Evolutionary conservation across 2,329 filamentous ascomycete species (phyloP), one percentile per base, ranked within the genome.

Genomic region (Periconia digitata): DNA sequence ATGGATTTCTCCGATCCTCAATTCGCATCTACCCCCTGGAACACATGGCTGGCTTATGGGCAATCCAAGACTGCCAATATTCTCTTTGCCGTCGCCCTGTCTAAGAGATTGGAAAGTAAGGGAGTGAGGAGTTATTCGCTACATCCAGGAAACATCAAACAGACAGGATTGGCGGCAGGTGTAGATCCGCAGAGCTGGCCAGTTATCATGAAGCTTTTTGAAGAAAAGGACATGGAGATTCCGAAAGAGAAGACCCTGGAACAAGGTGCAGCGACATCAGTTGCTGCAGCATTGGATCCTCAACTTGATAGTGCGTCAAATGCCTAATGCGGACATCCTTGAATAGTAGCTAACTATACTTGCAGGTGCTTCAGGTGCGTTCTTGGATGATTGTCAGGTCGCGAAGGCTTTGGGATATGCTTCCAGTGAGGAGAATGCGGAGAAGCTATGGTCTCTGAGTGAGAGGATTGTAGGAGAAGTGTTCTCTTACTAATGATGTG

Each of bases 381-480:
- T 38, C 15, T 43, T 54, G 46, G 34, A n/a, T 2, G 49, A 55
- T 46, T 54, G 50, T 46, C 48, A 54, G 50, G 18, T 51, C 6
- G 42, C 34, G 6, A 16, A 29, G 34, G 12, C 24, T 40, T 22
- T 29, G 16, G 7, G 5, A 23, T 48, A 23, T 23, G 40, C 45
- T 21, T 29, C 12, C 13, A 32, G 38, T 34, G 38, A 49, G 36
- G 36, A 46, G 34, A 29, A 35, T 8, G 60, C 55, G 8, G 56
- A 54, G 40, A 55, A 45, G 40, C 43, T 63, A 15, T 63, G 60
- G 60, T 44, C 40, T 18, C 45, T 60, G 51, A 61, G 53, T 39
- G 60, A 63, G 47, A 45, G 59, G 27, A 47, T 50, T 27, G 43
- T 50, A 34, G 27, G 20, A 32, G 36, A 20, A 17, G 13, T 4